Evolutionary conservation across 2,329 filamentous ascomycete species (phyloP), one percentile per base, ranked within the genome.

Genomic region (Fusarium sp.): DNA sequence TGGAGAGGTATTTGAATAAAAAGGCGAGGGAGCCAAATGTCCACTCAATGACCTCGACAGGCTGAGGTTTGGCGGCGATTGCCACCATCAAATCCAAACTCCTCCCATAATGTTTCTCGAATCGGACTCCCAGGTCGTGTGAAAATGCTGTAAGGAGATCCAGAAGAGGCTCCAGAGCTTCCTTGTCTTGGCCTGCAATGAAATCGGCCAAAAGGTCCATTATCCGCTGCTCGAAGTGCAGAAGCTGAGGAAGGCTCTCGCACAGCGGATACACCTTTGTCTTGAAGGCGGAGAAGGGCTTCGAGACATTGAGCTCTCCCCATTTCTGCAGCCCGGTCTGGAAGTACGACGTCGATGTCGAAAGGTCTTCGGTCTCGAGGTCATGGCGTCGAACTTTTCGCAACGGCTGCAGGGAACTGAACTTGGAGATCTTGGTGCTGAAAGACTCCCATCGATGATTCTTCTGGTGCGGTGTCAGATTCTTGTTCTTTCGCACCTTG

Each of bases 1-100:
- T 92, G 3, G 95, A 97, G 6, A 99, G 89, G 80, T 98, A 98
- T 81, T 99, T 99, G 89, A 99, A 98, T 45, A 98, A 87, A 87
- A 97, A 99, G 54, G 97, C 95, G 65, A 99, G 87, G 77, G 94
- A 95, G 14, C 93, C 95, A 84, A 99, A 99, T 60, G 94, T 96
- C 95, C 96, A 98, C 84, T 99, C 97, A 60, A 98, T 94, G n/a
- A 97, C 95, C 73, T 95, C 94, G 29, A 94, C 92, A 79, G 94
- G 93, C 66, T 93, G 88, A 63, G 94, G 91, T 77, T 91, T 93
- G 63, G 92, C 92, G 13, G 95, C 95, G 74, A 98, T 89, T 18
- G 91, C 90, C 42, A 94, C 90, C 64, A 99, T 91, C 63, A 97
- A 86, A 63, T 87, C 89, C 67, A 99, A 90, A 29, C 93, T 91